Percentiles rank a stretch among this genome's conserved stretches.
Evolutionary conservation across 2,329 filamentous ascomycete genomes (phyloP).

Genomic region (Chaetomium sp.): DNA sequence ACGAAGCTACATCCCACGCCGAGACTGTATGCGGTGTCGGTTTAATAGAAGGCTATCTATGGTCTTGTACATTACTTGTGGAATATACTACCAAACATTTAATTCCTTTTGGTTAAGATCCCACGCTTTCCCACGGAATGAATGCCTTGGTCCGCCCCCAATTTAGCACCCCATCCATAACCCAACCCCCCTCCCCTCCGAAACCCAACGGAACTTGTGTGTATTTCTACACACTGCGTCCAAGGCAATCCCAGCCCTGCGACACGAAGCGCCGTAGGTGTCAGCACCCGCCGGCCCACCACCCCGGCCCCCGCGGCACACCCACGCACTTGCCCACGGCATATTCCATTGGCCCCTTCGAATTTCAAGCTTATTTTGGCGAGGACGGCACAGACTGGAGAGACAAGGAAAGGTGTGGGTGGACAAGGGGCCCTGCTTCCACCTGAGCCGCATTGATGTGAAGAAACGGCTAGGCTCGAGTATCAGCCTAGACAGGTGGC

Average conservation of each 20-base stretch:
- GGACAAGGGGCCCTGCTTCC: background rate
- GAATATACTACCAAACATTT: background rate
- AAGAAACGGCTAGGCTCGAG: background rate
- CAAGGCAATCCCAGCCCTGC: background rate
- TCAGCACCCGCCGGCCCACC: background rate
- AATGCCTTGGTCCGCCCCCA: no score
- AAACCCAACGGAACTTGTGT: background rate
- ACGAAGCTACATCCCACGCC: background rate
- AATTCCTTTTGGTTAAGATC: background rate
- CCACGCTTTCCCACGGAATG: background rate
- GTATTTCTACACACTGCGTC: no score
- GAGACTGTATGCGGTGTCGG: background rate
- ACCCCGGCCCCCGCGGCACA: background rate
- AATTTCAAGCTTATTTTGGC: conserved; percentile 7
- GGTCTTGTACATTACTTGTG: background rate
- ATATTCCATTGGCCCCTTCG: background rate
- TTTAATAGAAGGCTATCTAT: background rate
- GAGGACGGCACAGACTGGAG: background rate
- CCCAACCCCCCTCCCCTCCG: background rate
- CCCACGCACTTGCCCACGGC: background rate
- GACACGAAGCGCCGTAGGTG: conserved; percentile 1
- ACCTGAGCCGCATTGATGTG: background rate
- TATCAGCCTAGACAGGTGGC: no score
- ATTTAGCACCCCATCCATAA: no score
- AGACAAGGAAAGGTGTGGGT: background rate